Evolutionary conservation across 495 filamentous ascomycete genomes (phyloP).

Genomic region (Penicillium coffeae): DNA sequence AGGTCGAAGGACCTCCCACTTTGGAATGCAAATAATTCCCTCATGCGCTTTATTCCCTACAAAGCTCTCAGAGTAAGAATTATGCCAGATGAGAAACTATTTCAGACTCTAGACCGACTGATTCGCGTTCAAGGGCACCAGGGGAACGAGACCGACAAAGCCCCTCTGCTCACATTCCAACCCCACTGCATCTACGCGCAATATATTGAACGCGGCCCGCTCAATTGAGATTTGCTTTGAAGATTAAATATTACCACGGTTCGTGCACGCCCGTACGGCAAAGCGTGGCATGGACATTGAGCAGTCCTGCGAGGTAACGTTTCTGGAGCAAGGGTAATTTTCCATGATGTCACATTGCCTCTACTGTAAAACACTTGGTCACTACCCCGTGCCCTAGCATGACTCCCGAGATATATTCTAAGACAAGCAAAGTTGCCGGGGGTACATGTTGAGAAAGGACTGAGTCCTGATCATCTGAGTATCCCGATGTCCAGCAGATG

Average conservation of each 20-base stretch:
- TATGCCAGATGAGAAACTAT: not conserved
- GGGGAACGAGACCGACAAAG: not conserved
- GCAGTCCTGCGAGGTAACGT: too few relatives aligned
- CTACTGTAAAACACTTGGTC: too few relatives aligned
- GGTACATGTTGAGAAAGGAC: slow-evolving; percentile 1
- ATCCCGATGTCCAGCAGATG: slow-evolving; percentile 5
- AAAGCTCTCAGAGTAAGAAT: too few relatives aligned
- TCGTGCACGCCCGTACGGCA: slow-evolving; percentile 7
- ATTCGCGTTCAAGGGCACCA: not conserved
- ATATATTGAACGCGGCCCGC: slow-evolving; percentile 16
- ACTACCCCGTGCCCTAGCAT: too few relatives aligned
- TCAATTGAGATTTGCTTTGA: not conserved
- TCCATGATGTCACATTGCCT: slow-evolving; percentile 15
- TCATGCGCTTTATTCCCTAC: not conserved
- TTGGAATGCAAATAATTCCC: too few relatives aligned
- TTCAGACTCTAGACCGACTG: not conserved
- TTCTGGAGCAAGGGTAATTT: slow-evolving; percentile 11
- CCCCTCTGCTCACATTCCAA: not conserved
- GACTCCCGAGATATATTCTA: too few relatives aligned
- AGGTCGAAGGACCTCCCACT: too few relatives aligned
- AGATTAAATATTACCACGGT: slow-evolving; percentile 9
- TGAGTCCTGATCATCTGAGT: not conserved
- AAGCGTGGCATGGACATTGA: slow-evolving; percentile 5
- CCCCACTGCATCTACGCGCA: not conserved
- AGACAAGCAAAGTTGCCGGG: not conserved